These are phyloP conservation scores for Nannizziopsis barbatae DNA, from an alignment of 2,329 filamentous ascomycete species.

Conservation along the genomic window DNA sequence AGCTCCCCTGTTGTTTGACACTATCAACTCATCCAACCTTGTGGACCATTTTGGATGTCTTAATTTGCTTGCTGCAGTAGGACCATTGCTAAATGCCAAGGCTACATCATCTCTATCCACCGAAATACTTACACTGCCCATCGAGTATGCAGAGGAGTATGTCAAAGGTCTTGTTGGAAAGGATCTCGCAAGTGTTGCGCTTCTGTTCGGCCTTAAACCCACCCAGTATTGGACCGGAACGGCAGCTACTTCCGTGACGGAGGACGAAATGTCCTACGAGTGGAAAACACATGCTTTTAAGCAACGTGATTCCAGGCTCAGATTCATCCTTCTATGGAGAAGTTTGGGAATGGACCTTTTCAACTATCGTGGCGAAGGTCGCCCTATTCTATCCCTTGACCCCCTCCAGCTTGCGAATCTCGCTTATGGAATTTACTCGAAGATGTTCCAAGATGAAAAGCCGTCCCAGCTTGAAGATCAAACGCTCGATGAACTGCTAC, in stretches of 20 bases:
- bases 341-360: background rate
- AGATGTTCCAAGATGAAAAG: constrained; percentile 39
- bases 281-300: background rate
- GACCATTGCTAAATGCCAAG: constrained; percentile 38
- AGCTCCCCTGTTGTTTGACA: constrained; percentile 41
- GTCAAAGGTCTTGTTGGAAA: constrained; percentile 39
- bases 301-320: background rate
- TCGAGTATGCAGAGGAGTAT: constrained; percentile 21
- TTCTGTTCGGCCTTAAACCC: constrained; percentile 43
- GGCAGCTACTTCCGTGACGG: constrained; percentile 19
- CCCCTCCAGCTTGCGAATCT: constrained; percentile 30
- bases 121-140: constrained; percentile 34
- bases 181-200: constrained; percentile 37
- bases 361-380: background rate
- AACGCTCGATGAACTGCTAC: constrained; percentile 1
- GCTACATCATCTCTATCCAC: constrained; percentile 42
- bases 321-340: constrained; percentile 8
- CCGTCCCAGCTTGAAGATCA: constrained; percentile 9
- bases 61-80: constrained; percentile 38
- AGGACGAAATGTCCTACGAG: constrained; percentile 13
- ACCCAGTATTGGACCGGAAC: constrained; percentile 43
- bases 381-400: constrained; percentile 21
- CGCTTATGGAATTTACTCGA: constrained; percentile 35
- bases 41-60: constrained; percentile 36
- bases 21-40: constrained; percentile 47